A percentile compares a stretch with the other conserved stretches of the same genome.
These are phyloP conservation scores for Cryphonectria nitschkei DNA, from an alignment of 2,329 filamentous ascomycete genomes.

Conservation along the genomic window DNA sequence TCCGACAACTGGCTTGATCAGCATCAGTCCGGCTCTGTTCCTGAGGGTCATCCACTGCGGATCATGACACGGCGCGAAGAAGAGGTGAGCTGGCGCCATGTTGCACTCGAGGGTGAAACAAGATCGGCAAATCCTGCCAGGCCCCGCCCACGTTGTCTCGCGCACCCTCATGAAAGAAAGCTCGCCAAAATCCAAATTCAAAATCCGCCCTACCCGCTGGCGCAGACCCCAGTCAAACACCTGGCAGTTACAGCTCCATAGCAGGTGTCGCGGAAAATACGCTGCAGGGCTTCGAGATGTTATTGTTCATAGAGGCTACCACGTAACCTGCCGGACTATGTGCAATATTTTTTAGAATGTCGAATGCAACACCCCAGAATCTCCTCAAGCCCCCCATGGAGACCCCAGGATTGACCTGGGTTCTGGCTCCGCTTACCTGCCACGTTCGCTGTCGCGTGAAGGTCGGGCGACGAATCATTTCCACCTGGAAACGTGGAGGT, in stretches of 20 bases:
- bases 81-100: not conserved
- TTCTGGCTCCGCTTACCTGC: not conserved
- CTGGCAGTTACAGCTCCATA: not conserved
- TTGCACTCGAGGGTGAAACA: not conserved
- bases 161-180: not conserved
- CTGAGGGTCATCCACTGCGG: not conserved
- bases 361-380: not conserved
- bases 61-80: not conserved
- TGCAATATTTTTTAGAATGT: not conserved
- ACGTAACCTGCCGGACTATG: not conserved
- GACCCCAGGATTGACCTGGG: not conserved
- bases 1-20: not conserved
- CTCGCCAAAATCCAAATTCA: not conserved
- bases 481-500: not conserved
- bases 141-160: not conserved
- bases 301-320: not conserved
- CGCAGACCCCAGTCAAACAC: not conserved
- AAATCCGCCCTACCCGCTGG: conserved; percentile 2
- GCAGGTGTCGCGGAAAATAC: not conserved
- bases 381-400: not conserved
- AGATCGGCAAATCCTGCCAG: not conserved
- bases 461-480: not conserved
- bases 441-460: not conserved
- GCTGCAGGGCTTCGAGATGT: not conserved
- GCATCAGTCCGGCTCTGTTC: not conserved